Percentiles rank a stretch among this genome's conserved stretches.
Conservation (phyloP, 2,329 filamentous ascomycete species). For the Aspergillus japonicus region DNA sequence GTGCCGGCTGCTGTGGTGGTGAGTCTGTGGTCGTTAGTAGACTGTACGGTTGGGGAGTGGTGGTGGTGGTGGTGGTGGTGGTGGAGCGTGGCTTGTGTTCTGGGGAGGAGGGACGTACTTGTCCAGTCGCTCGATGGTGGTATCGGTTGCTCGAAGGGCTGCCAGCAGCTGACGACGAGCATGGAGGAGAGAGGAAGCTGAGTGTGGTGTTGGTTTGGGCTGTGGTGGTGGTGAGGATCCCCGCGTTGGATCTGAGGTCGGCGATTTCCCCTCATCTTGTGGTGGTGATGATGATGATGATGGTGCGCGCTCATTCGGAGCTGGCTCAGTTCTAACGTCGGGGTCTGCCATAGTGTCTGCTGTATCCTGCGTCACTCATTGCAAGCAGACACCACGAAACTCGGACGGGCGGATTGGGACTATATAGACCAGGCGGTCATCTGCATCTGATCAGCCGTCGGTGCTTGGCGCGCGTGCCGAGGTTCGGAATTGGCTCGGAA, state of each 20-base stretch:
- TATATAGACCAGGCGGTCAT: neutral
- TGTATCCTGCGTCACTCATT: neutral
- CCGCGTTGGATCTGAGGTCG: slow-evolving; percentile 14
- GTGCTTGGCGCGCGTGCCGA: slow-evolving; percentile 15
- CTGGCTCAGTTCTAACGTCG: slow-evolving; percentile 14
- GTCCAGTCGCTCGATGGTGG: slow-evolving; percentile 30
- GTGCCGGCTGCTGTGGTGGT: slow-evolving; percentile 67
- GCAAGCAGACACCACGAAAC: neutral
- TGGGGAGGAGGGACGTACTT: slow-evolving; percentile 28
- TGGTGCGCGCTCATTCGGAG: slow-evolving; percentile 10
- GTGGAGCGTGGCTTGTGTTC: too few species aligned
- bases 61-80: slow-evolving; percentile 40
- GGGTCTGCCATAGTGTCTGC: slow-evolving; percentile 23
- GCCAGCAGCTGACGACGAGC: slow-evolving; percentile 26
- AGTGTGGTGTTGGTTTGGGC: slow-evolving; percentile 3
- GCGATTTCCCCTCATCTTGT: slow-evolving; percentile 26
- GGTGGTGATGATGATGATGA: neutral
- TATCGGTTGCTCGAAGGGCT: slow-evolving; percentile 29
- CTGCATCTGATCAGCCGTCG: slow-evolving; percentile 14
- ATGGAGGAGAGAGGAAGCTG: neutral
- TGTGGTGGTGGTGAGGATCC: slow-evolving; percentile 8
- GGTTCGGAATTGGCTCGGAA: slow-evolving; percentile 16
- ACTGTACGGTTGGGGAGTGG: neutral
- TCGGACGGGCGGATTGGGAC: neutral
- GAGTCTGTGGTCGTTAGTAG: slow-evolving; percentile 47